A percentile compares a stretch with the other conserved stretches of the same genome.
Evolutionary conservation across 768 basidiomycete species (phyloP).

Genomic region (Atractiella rhizophila): DNA sequence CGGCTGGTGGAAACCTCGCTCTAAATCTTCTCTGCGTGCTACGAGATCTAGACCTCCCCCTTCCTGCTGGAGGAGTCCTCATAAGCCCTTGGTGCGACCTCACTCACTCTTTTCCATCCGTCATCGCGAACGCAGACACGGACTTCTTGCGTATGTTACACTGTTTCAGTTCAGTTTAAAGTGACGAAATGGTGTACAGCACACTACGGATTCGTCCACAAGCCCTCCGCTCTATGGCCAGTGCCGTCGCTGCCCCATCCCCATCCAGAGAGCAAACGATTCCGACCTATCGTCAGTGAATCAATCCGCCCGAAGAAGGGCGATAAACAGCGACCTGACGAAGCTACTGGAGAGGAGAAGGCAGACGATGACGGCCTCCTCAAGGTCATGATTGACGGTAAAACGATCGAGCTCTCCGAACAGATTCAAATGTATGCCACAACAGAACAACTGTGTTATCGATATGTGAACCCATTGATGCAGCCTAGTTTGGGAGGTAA

Average conservation of each 20-base stretch:
- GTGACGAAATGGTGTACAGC: neutral
- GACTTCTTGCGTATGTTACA: constrained; percentile 22
- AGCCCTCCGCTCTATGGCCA: constrained; percentile 23
- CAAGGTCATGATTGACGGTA: constrained; percentile 19
- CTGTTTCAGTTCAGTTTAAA: neutral
- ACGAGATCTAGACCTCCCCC: constrained; percentile 53
- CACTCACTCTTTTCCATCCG: constrained; percentile 83
- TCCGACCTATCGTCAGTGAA: too few species aligned
- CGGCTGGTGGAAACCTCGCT: constrained; percentile 69
- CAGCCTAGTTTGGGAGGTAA: neutral
- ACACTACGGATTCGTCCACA: constrained; percentile 24
- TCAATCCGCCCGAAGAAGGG: too few species aligned
- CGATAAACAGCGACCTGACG: neutral
- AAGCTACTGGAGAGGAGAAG: neutral
- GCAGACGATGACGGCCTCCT: constrained; percentile 8
- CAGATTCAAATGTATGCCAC: constrained; percentile 58
- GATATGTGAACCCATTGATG: constrained; percentile 47
- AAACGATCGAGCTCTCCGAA: constrained; percentile 20
- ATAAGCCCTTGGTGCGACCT: constrained; percentile 77
- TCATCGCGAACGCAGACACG: constrained; percentile 58
- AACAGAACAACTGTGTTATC: constrained; percentile 37
- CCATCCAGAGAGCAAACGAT: too few species aligned
- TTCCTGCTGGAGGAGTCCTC: constrained; percentile 64
- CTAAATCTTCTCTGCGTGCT: constrained; percentile 59
- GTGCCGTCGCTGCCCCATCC: constrained; percentile 18